Evolutionary conservation across 768 basidiomycete species (phyloP).

Genomic region (Leccinum rimulosum): DNA sequence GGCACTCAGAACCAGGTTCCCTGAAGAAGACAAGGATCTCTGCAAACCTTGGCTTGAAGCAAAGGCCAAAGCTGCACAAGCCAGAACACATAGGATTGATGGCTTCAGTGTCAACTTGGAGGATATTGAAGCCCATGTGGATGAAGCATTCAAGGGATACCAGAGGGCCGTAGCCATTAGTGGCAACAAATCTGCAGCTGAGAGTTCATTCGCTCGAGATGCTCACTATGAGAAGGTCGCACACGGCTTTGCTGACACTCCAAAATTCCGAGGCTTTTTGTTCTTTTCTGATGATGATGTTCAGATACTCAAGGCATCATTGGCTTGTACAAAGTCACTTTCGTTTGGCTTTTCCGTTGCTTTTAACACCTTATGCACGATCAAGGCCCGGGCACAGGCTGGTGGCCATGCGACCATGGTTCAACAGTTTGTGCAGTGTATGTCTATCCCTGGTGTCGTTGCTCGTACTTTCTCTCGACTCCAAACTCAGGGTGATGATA

Average conservation of each 20-base stretch:
- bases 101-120: slow-evolving; percentile 37
- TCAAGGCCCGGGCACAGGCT: slow-evolving; percentile 47
- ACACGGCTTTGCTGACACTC: slow-evolving; percentile 25
- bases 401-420: slow-evolving; percentile 22
- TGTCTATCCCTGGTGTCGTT: slow-evolving; percentile 21
- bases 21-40: slow-evolving; percentile 33
- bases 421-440: slow-evolving; percentile 23
- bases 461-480: slow-evolving; percentile 20
- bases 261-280: slow-evolving; percentile 22
- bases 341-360: slow-evolving; percentile 55
- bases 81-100: not conserved
- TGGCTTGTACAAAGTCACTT: slow-evolving; percentile 39
- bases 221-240: slow-evolving; percentile 23
- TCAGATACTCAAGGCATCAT: slow-evolving; percentile 48
- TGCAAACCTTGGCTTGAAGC: slow-evolving; percentile 37
- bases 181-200: not conserved
- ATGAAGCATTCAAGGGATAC: slow-evolving; percentile 20
- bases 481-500: slow-evolving; percentile 1
- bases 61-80: slow-evolving; percentile 5
- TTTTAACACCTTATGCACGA: slow-evolving; percentile 46
- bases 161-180: slow-evolving; percentile 6
- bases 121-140: slow-evolving; percentile 41
- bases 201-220: not conserved
- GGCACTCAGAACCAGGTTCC: not conserved
- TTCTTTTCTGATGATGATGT: slow-evolving; percentile 37